These are phyloP conservation scores for Ogataea sp. DNA, from an alignment of 805 yeast species.

Conservation along the genomic window DNA sequence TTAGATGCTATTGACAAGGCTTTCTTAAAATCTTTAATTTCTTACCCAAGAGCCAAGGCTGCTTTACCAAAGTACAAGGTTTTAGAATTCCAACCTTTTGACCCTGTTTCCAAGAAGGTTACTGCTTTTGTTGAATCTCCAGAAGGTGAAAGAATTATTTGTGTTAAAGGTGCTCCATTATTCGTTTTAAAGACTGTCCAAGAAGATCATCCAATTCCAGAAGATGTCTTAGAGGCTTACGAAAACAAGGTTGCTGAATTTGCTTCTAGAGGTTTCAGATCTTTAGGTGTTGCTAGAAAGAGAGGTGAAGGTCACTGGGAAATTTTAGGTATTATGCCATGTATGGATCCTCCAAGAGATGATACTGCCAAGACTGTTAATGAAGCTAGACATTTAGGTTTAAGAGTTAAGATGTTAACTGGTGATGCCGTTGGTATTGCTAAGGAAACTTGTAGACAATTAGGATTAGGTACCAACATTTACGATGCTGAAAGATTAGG, in stretches of 20 bases:
- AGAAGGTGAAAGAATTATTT: conserved; percentile 87
- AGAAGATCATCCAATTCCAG: conserved; percentile 95
- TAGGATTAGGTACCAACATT: conserved; percentile 93
- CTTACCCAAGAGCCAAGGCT: conserved; percentile 87
- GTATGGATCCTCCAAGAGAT: conserved; percentile 98
- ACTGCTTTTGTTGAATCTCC: conserved; percentile 93
- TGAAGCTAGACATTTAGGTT: conserved; percentile 88
- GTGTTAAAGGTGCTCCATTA: conserved; percentile 98
- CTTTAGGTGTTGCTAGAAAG: conserved; percentile 98
- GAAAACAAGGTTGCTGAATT: conserved; percentile 96
- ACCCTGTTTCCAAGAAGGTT: conserved; percentile 96
- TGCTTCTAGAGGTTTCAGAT: conserved; percentile 97
- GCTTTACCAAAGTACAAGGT: conserved; percentile 93
- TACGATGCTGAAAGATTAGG: conserved; percentile 96
- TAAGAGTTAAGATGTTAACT: conserved; percentile 95
- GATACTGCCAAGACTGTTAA: conserved; percentile 91
- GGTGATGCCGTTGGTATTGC: conserved; percentile 99
- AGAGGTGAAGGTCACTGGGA: conserved; percentile 99
- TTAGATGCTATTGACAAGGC: conserved; percentile 96
- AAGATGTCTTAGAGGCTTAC: conserved; percentile 87
- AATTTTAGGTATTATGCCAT: conserved; percentile 95
- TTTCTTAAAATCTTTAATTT: conserved; percentile 82
- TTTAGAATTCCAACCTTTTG: conserved; percentile 93
- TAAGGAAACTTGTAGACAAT: conserved; percentile 96
- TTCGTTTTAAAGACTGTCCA: conserved; percentile 95